Conservation (phyloP, 257 asterid genomes). For the Plantago major region DNA sequence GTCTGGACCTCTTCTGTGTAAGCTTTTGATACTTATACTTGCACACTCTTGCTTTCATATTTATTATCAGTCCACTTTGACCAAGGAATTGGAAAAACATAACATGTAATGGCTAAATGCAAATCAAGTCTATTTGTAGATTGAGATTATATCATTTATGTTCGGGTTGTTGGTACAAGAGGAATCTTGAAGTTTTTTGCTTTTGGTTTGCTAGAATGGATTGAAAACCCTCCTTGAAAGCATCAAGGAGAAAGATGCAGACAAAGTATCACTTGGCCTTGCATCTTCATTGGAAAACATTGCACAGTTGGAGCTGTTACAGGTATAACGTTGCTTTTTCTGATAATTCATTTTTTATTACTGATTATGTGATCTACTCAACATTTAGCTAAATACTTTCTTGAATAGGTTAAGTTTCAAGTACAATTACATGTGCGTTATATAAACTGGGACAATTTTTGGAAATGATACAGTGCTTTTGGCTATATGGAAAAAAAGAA, state of each 20-base stretch:
- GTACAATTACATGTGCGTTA: not conserved
- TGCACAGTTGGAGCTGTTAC: slow-evolving; percentile 86
- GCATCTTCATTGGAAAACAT: slow-evolving; percentile 77
- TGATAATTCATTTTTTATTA: slow-evolving; percentile 6
- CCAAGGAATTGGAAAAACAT: too few species aligned
- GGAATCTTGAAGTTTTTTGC: not conserved
- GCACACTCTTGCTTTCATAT: too few species aligned
- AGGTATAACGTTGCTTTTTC: slow-evolving; percentile 45
- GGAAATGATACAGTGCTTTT: not conserved
- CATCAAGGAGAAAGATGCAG: slow-evolving; percentile 77
- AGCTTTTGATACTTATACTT: too few species aligned
- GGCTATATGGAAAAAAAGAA: too few species aligned
- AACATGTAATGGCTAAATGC: too few species aligned
- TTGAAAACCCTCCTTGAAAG: slow-evolving; percentile 62
- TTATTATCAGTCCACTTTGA: too few species aligned
- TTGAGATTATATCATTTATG: not conserved
- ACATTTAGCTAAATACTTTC: slow-evolving; percentile 8
- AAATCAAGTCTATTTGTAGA: not conserved
- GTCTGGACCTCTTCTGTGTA: too few species aligned
- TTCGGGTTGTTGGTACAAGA: not conserved
- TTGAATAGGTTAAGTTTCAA: not conserved
- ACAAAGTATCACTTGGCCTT: slow-evolving; percentile 76
- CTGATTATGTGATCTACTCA: slow-evolving; percentile 10
- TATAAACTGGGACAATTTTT: not conserved
- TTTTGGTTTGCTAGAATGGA: slow-evolving; percentile 60